Conservation (phyloP, 164 flowering plant species). For the Chloranthus sessilifolius region DNA sequence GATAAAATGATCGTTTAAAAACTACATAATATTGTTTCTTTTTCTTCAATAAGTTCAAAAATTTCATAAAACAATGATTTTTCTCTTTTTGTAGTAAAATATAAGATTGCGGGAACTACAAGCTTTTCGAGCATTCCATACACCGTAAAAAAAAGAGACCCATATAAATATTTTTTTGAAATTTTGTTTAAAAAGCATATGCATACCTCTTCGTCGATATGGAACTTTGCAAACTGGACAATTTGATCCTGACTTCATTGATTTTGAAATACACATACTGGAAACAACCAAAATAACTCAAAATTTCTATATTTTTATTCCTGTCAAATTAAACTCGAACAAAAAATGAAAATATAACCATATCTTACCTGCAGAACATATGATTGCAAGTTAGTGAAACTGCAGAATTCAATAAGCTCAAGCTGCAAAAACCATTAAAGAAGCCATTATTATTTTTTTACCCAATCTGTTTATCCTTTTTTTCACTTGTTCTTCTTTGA, state of each 20-base stretch:
- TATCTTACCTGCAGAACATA: slow-evolving; percentile 87
- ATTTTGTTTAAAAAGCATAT: no score
- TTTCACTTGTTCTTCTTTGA: no score
- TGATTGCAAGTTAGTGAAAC: slow-evolving; percentile 87
- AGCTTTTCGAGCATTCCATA: no score
- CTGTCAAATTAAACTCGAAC: not conserved
- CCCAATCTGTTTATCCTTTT: not conserved
- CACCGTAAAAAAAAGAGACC: no score
- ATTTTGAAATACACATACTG: slow-evolving; percentile 71
- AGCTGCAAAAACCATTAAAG: slow-evolving; percentile 66
- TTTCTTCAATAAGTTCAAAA: no score
- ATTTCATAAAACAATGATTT: no score
- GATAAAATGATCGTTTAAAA: no score
- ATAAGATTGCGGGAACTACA: no score
- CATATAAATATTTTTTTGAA: no score
- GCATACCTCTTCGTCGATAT: slow-evolving; percentile 74
- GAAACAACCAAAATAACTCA: not conserved
- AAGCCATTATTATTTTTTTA: not conserved
- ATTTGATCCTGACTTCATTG: slow-evolving; percentile 60
- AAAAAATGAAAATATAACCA: no score
- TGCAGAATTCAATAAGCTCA: slow-evolving; percentile 62
- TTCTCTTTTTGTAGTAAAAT: no score
- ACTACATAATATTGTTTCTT: no score
- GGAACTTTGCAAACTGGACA: slow-evolving; percentile 98
- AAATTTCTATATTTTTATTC: not conserved